Base-by-base conservation (phyloP, 163 green algal genomes). In the Chlorella variabilis region DNA sequence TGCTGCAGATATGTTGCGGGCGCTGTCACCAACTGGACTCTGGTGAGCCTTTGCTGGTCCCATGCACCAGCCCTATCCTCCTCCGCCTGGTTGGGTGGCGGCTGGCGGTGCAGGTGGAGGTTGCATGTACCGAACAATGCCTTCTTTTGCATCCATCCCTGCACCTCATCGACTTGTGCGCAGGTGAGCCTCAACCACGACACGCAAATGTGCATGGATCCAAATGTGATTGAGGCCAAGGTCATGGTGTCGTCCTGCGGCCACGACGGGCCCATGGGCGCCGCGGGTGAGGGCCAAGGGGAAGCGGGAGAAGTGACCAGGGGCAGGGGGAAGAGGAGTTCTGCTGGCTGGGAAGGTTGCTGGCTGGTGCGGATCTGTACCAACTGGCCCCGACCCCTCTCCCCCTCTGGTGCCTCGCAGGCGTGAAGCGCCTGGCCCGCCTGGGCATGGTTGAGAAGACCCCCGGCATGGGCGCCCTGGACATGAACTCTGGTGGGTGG, bases 1-100 rank as follows among this genome's bases (percentile, higher is more conserved):
- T 15, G 45, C 15, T 21, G 45, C 45, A 83, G 75, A 13, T 81
- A 93, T 65, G 91, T 98, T 58, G 91, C 83, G 33, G 96, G 96
- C 54, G 94, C 97, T 0, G 96, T 99, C 20, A 99, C 96, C 85
- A 99, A 99, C 94, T 99, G 96, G 96, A 96, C 96, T 5, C 92
- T 98, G 70, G 96, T 99, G 11, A n/a, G n/a, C n/a, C n/a, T n/a
- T n/a, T n/a, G n/a, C n/a, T n/a, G n/a, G n/a, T n/a, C n/a, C n/a
- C n/a, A n/a, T n/a, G n/a, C n/a, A n/a, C n/a, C n/a, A n/a, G n/a
- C n/a, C n/a, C n/a, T n/a, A n/a, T n/a, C n/a, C n/a, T n/a, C n/a
- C n/a, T n/a, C n/a, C n/a, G n/a, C n/a, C n/a, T n/a, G n/a, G n/a
- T n/a, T n/a, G n/a, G n/a, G n/a, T n/a, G n/a, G n/a, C n/a, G n/a